Evolutionary conservation across 371 early-diverging fungal genomes (phyloP).

Genomic region (Mortierella sp.): DNA sequence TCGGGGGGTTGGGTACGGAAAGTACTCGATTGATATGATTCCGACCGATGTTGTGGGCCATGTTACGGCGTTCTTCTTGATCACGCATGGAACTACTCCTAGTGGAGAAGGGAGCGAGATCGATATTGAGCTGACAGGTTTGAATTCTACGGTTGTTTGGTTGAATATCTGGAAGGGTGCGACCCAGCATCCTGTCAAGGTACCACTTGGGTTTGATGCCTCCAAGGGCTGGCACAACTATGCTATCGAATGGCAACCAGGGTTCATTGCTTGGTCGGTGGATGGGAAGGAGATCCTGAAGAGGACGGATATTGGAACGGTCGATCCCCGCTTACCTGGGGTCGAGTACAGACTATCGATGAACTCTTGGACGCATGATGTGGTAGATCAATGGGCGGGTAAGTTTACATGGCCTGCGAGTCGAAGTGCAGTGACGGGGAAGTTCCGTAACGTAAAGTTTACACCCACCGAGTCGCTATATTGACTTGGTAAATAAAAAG

Average conservation of each 20-base stretch:
- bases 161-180: slow-evolving; percentile 19
- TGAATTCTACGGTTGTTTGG: slow-evolving; percentile 14
- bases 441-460: slow-evolving; percentile 23
- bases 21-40: slow-evolving; percentile 25
- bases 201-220: slow-evolving; percentile 13
- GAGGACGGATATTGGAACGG: slow-evolving; percentile 8
- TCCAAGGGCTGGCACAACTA: slow-evolving; percentile 18
- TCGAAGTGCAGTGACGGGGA: background rate
- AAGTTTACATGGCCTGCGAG: slow-evolving; percentile 10
- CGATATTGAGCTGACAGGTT: slow-evolving; percentile 23
- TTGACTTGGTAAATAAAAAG: background rate
- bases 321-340: background rate
- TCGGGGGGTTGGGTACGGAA: slow-evolving; percentile 6
- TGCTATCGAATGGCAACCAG: slow-evolving; percentile 17
- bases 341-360: slow-evolving; percentile 9
- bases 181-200: slow-evolving; percentile 5
- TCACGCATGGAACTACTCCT: background rate
- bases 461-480: background rate
- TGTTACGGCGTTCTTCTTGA: slow-evolving; percentile 22
- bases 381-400: slow-evolving; percentile 17
- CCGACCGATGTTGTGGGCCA: slow-evolving; percentile 13
- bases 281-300: slow-evolving; percentile 12
- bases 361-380: slow-evolving; percentile 23
- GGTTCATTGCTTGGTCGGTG: slow-evolving; percentile 20
- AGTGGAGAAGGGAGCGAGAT: slow-evolving; percentile 8